Conservation (phyloP, 2,329 filamentous ascomycete genomes). For the Xylariaceae sp. region DNA sequence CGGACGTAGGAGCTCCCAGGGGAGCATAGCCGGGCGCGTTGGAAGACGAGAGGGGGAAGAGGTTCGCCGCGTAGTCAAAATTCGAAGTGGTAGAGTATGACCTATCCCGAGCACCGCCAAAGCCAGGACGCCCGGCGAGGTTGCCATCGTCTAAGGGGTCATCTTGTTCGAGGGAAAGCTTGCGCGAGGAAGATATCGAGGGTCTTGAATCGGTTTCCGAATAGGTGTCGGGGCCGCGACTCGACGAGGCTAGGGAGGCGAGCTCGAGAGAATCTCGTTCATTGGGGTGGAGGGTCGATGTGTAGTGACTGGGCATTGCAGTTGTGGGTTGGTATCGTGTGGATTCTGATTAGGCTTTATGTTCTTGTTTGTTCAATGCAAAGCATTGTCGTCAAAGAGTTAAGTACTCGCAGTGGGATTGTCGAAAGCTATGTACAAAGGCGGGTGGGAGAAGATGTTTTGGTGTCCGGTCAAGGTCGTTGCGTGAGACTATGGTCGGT, state of each 20-base stretch:
- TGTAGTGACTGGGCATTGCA: conserved; percentile 51
- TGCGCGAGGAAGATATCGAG: conserved; percentile 91
- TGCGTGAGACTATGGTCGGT: conserved; percentile 2
- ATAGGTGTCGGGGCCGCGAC: conserved; percentile 64
- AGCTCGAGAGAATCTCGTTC: conserved; percentile 94
- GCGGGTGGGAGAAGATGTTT: background rate
- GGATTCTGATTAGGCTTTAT: conserved; percentile 17
- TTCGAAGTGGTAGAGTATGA: conserved; percentile 90
- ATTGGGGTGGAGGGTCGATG: conserved; percentile 50
- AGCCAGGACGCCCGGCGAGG: conserved; percentile 50
- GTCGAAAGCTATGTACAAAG: background rate
- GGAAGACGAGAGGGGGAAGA: conserved; percentile 90
- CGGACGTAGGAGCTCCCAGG: conserved; percentile 75
- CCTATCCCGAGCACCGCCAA: conserved; percentile 58
- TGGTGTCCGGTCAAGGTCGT: conserved; percentile 6
- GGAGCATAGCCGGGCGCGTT: conserved; percentile 77
- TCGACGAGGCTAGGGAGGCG: conserved; percentile 89
- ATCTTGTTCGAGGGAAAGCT: conserved; percentile 85
- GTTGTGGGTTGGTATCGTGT: background rate
- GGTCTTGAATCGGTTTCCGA: conserved; percentile 76
- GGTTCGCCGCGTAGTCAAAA: conserved; percentile 92
- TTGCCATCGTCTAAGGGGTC: conserved; percentile 75
- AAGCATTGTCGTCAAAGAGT: conserved; percentile 17
- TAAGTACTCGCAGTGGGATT: background rate
- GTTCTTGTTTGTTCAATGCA: conserved; percentile 3